Evolutionary conservation across 1,284 basidiomycete genomes (phyloP).

Genomic region (Austroboletus rostrupii): DNA sequence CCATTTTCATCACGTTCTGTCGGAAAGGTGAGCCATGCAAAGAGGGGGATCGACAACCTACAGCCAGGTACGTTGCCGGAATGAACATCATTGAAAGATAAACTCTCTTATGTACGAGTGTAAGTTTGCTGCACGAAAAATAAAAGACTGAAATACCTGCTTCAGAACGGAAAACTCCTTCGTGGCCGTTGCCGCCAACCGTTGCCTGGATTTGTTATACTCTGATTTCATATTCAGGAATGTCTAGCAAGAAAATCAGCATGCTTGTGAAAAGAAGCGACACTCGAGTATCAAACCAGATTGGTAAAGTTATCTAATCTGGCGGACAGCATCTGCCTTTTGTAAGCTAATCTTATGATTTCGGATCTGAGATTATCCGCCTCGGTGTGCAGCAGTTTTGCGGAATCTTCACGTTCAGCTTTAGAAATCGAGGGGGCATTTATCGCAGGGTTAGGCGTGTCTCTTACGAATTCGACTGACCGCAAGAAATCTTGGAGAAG

Average conservation of each 20-base stretch:
- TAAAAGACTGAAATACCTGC: conserved; percentile 19
- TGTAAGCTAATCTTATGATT: conserved; percentile 42
- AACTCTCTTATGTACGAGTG: conserved; percentile 14
- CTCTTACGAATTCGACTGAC: conserved; percentile 43
- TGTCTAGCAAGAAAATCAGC: conserved; percentile 29
- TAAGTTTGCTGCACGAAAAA: background rate
- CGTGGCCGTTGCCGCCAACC: conserved; percentile 40
- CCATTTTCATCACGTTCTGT: conserved; percentile 17
- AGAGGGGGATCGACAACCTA: conserved; percentile 28
- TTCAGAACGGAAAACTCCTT: conserved; percentile 48
- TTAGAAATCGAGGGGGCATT: conserved; percentile 14
- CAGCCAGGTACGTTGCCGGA: conserved; percentile 29
- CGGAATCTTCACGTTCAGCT: conserved; percentile 18
- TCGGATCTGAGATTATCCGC: conserved; percentile 41
- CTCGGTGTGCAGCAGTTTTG: conserved; percentile 38
- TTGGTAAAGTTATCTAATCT: conserved; percentile 50
- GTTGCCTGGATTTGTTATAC: conserved; percentile 41
- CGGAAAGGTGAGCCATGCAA: conserved; percentile 6
- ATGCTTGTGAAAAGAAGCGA: background rate
- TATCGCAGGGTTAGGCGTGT: conserved; percentile 45
- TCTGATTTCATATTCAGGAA: conserved; percentile 46
- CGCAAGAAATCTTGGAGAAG: conserved; percentile 50
- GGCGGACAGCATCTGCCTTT: conserved; percentile 40
- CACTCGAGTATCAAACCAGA: conserved; percentile 25
- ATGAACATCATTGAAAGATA: conserved; percentile 29